phyloP scores from a whole-genome alignment of 2,329 filamentous ascomycete genomes.

The Exophiala bonariae region DNA sequence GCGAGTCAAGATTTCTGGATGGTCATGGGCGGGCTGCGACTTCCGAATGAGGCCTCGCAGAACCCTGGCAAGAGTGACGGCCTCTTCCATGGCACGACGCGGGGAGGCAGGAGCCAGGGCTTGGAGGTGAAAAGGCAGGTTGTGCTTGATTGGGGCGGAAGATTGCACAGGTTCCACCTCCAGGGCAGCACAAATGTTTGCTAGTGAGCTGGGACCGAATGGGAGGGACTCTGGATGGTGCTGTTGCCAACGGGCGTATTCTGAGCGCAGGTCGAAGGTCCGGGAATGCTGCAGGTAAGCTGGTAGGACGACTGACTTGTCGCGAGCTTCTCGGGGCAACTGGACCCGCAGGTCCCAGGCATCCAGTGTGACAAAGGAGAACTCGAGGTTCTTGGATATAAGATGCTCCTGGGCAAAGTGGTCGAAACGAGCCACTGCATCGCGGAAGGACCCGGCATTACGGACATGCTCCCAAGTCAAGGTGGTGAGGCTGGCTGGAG shows the following conservation, averaged over 20 bases:
- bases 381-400: conserved; percentile 86
- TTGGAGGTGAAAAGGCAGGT: conserved; percentile 95
- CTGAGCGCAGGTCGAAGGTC: conserved; percentile 93
- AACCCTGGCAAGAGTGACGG: conserved; percentile 88
- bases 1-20: conserved; percentile 89
- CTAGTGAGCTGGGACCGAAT: conserved; percentile 90
- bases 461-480: conserved; percentile 99
- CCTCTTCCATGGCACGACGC: conserved; percentile 95
- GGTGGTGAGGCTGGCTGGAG: conserved; percentile 87
- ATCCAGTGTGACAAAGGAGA: conserved; percentile 97
- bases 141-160: conserved; percentile 97
- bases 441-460: conserved; percentile 94
- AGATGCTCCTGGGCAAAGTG: conserved; percentile 90
- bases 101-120: conserved; percentile 93
- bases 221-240: conserved; percentile 97
- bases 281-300: conserved; percentile 97
- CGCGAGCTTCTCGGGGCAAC: conserved; percentile 92
- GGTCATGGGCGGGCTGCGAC: conserved; percentile 89
- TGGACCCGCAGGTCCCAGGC: conserved; percentile 98
- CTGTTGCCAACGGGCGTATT: conserved; percentile 98
- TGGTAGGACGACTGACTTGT: conserved; percentile 95
- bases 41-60: conserved; percentile 91
- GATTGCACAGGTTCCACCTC: conserved; percentile 98
- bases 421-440: conserved; percentile 94
- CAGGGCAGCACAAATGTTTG: conserved; percentile 96